phyloP scores from a whole-genome alignment of 2,329 filamentous ascomycete genomes.

The Hymenoscyphus linearis region DNA sequence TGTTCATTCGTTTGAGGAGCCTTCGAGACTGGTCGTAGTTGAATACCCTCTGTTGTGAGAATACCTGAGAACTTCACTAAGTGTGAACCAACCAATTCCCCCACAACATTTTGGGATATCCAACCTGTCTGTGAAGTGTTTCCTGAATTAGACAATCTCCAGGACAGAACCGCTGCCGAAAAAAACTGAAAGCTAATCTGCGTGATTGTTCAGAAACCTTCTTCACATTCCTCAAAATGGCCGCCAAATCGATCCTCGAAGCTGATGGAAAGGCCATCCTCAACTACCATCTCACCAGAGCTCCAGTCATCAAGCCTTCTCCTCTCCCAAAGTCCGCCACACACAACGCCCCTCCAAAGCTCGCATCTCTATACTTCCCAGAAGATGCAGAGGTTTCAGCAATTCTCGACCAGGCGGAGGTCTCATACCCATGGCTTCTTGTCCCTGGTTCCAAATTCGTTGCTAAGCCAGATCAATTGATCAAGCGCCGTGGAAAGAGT shows the following conservation, averaged over 20 bases:
- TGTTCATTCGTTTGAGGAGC: not conserved
- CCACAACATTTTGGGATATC: not conserved
- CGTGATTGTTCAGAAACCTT: slow-evolving; percentile 21
- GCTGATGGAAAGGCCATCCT: slow-evolving; percentile 99
- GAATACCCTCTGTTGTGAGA: not conserved
- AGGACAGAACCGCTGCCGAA: not conserved
- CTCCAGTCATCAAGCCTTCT: slow-evolving; percentile 95
- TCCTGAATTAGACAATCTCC: not conserved
- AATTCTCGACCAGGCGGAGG: slow-evolving; percentile 91
- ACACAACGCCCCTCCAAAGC: slow-evolving; percentile 88
- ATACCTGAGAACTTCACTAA: not conserved
- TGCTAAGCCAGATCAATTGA: slow-evolving; percentile 98
- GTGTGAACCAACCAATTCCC: not conserved
- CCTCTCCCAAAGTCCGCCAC: slow-evolving; percentile 77
- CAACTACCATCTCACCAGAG: slow-evolving; percentile 99
- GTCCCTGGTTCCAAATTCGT: slow-evolving; percentile 83
- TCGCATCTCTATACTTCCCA: slow-evolving; percentile 89
- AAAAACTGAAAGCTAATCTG: not conserved
- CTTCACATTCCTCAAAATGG: slow-evolving; percentile 54
- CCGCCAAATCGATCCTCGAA: slow-evolving; percentile 95
- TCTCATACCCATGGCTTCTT: slow-evolving; percentile 94
- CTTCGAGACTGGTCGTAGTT: not conserved
- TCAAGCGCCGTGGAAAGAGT: slow-evolving; percentile 99
- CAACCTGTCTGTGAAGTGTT: not conserved
- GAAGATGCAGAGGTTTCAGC: slow-evolving; percentile 78